These are phyloP conservation scores for Agaricales sp. DNA, from an alignment of 1,284 basidiomycete genomes.

Conservation along the genomic window DNA sequence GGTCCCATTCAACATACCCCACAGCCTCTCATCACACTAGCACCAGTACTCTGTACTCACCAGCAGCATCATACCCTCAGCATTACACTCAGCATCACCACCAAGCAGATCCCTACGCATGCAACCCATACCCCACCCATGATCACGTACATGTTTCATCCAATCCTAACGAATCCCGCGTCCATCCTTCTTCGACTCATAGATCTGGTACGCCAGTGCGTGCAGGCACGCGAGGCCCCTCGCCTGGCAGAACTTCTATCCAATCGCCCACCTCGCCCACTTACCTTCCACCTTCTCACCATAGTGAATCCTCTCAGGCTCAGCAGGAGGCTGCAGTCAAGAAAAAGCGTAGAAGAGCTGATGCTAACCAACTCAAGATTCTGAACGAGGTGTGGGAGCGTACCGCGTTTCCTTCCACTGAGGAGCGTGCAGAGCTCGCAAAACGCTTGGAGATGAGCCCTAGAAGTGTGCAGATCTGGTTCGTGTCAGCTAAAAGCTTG, in stretches of 20 bases:
- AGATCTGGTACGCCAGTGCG: background rate
- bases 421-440: slow-evolving; percentile 68
- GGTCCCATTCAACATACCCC: background rate
- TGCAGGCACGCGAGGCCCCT: background rate
- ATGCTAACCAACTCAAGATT: slow-evolving; percentile 66
- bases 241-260: background rate
- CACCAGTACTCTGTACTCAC: background rate
- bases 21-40: background rate
- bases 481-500: slow-evolving; percentile 20
- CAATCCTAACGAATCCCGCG: slow-evolving; percentile 14
- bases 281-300: slow-evolving; percentile 5
- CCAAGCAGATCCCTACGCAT: background rate
- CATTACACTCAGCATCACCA: background rate
- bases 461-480: slow-evolving; percentile 81
- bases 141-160: slow-evolving; percentile 4
- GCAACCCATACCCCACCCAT: background rate
- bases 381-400: slow-evolving; percentile 70
- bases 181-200: background rate
- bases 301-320: background rate
- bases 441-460: slow-evolving; percentile 73
- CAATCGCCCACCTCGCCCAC: background rate
- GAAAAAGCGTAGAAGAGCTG: slow-evolving; percentile 79
- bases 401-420: slow-evolving; percentile 77
- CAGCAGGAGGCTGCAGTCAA: slow-evolving; percentile 43
- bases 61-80: background rate